Conservation (phyloP, 768 basidiomycete species). For the Gymnopilus dilepis region DNA sequence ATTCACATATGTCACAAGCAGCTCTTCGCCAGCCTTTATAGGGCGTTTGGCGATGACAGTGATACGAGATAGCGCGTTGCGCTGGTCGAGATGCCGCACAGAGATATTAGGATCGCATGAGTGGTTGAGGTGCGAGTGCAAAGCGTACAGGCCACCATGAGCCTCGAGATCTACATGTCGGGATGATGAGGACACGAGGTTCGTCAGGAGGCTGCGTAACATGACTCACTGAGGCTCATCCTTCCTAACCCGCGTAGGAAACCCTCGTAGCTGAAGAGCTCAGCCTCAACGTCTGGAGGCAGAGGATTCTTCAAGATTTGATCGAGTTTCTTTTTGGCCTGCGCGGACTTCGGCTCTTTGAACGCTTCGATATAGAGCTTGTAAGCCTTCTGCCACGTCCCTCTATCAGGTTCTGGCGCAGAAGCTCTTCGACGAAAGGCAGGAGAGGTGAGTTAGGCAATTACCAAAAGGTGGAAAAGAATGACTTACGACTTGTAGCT, state of each 20-base stretch:
- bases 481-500: conserved; percentile 50
- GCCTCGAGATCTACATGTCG: conserved; percentile 71
- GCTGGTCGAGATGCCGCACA: conserved; percentile 75
- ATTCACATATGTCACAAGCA: conserved; percentile 80
- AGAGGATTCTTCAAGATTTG: conserved; percentile 58
- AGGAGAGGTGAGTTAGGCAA: neutral
- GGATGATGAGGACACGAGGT: neutral
- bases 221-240: conserved; percentile 77
- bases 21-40: conserved; percentile 75
- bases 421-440: conserved; percentile 17
- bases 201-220: conserved; percentile 11
- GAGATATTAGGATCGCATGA: conserved; percentile 81
- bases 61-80: conserved; percentile 73
- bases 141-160: conserved; percentile 83
- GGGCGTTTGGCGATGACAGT: conserved; percentile 69
- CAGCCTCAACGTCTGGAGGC: conserved; percentile 51
- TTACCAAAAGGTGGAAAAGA: conserved; percentile 5
- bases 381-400: conserved; percentile 71
- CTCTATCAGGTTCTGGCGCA: conserved; percentile 60
- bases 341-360: conserved; percentile 52
- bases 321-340: conserved; percentile 63
- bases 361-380: conserved; percentile 65
- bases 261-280: conserved; percentile 77
- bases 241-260: conserved; percentile 76
- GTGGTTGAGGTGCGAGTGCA: conserved; percentile 91